phyloP scores from a whole-genome alignment of 225 moss, liverwort and hornwort genomes.

The Anthoceros angustus region DNA sequence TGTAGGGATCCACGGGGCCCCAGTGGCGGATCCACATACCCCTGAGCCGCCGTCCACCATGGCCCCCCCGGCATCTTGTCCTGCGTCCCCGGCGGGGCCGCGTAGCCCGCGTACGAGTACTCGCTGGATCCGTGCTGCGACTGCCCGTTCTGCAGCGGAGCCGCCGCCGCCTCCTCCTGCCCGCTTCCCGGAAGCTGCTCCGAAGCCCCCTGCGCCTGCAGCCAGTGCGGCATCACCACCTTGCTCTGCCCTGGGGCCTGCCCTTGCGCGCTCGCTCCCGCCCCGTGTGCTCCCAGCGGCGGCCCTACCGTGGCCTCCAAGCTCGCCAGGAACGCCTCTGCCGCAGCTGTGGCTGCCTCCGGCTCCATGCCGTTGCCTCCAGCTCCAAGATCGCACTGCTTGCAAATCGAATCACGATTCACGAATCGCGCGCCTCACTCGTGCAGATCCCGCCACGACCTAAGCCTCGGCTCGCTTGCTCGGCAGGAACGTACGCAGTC shows the following conservation, averaged over 20 bases:
- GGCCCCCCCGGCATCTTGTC: background rate
- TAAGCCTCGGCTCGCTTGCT: too few relatives aligned
- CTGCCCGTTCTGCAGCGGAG: background rate
- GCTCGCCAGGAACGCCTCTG: slow-evolving; percentile 38
- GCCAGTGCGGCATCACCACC: slow-evolving; percentile 9
- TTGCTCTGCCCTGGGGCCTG: slow-evolving; percentile 16
- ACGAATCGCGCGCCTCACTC: too few relatives aligned
- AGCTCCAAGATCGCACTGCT: background rate
- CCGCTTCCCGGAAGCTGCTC: background rate
- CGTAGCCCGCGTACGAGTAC: background rate
- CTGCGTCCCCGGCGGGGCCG: too few relatives aligned
- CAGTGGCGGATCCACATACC: slow-evolving; percentile 1
- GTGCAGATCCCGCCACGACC: too few relatives aligned
- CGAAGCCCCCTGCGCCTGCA: slow-evolving; percentile 6
- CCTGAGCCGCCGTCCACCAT: background rate
- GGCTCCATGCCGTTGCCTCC: slow-evolving; percentile 22
- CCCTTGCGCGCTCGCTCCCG: too few relatives aligned
- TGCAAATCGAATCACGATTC: background rate
- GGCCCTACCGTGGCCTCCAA: slow-evolving; percentile 28
- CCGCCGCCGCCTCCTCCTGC: background rate
- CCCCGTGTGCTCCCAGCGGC: too few relatives aligned
- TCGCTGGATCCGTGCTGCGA: background rate
- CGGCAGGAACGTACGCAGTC: too few relatives aligned
- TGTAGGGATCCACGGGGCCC: background rate
- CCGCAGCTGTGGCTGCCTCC: slow-evolving; percentile 32